Evolutionary conservation across 371 early-diverging fungal genomes (phyloP).

Genomic region (Mortierella sp.): DNA sequence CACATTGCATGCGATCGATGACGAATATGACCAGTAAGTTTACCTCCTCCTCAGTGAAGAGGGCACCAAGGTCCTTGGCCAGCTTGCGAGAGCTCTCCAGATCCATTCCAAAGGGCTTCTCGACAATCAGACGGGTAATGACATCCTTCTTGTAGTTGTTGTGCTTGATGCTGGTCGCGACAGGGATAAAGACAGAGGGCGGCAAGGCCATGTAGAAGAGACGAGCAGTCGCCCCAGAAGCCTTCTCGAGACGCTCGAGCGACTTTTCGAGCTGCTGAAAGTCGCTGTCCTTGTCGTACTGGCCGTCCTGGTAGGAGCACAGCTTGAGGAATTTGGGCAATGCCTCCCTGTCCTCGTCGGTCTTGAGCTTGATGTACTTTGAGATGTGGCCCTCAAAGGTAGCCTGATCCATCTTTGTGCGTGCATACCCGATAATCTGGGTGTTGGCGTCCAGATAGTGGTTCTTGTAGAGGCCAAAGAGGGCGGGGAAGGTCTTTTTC

Average conservation of each 20-base stretch:
- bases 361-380: conserved; percentile 76
- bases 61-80: conserved; percentile 72
- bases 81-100: conserved; percentile 85
- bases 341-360: conserved; percentile 66
- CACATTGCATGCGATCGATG: background rate
- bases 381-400: conserved; percentile 87
- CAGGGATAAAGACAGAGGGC: conserved; percentile 94
- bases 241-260: conserved; percentile 68
- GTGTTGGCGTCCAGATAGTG: conserved; percentile 80
- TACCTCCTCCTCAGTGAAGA: conserved; percentile 92
- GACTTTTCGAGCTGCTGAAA: conserved; percentile 76
- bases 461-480: conserved; percentile 88
- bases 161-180: conserved; percentile 82
- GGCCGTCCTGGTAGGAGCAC: conserved; percentile 90
- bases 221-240: conserved; percentile 65
- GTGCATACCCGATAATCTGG: conserved; percentile 96
- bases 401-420: conserved; percentile 83
- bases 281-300: conserved; percentile 88
- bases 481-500: conserved; percentile 98
- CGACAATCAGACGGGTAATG: conserved; percentile 86
- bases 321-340: conserved; percentile 80
- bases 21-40: background rate
- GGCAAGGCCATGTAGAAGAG: conserved; percentile 99
- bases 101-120: conserved; percentile 99
- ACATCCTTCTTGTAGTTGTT: conserved; percentile 71